Evolutionary conservation across 1,284 basidiomycete species (phyloP), one percentile per base, ranked within the genome.

Genomic region (Boletus hoseneyae): DNA sequence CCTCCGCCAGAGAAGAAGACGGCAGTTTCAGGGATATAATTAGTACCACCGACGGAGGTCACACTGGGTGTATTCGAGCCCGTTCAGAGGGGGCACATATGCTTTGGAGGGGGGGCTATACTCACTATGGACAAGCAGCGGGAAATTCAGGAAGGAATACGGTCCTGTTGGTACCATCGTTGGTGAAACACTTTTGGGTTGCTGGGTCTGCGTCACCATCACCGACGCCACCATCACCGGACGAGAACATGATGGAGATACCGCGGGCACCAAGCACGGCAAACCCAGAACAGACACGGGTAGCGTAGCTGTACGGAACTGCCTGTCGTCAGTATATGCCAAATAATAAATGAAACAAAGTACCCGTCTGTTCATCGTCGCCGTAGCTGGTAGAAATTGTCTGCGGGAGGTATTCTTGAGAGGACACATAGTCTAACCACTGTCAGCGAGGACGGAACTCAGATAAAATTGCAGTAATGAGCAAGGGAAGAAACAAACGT

Each of bases 221-320:
- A 12, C 85, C 87, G 7, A 87, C 87, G 44, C 87, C 87, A 13
- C 65, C 66, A 57, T 90, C 87, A 11, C 87, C 87, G n/a, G 80
- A 82, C n/a, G 78, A 73, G 63, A 86, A 86, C 47, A 82, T 57
- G 16, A 88, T 54, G 3, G 82, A 79, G 15, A 82, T 71, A 34
- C 87, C 87, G 4, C 83, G 76, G 13, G 74, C 77, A 39, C 84
- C 83, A 73, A 63, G 55, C 32, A 52, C 58, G 27, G 85, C 83
- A 51, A 90, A 85, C 9, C 74, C 75, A 32, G 63, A 56, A 63
- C 88, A 91, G 12, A 80, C 82, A 27, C 84, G 78, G 33, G 57
- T 57, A 11, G 87, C 86, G 57, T 81, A 90, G 25, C 63, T 71
- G 43, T 69, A 52, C 3, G 87, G 87, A 5, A 87, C 84, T 82